A percentile compares a stretch with the other conserved stretches of the same genome.
phyloP scores from a whole-genome alignment of 2,329 filamentous ascomycete species.

The Remersonia thermophila region DNA sequence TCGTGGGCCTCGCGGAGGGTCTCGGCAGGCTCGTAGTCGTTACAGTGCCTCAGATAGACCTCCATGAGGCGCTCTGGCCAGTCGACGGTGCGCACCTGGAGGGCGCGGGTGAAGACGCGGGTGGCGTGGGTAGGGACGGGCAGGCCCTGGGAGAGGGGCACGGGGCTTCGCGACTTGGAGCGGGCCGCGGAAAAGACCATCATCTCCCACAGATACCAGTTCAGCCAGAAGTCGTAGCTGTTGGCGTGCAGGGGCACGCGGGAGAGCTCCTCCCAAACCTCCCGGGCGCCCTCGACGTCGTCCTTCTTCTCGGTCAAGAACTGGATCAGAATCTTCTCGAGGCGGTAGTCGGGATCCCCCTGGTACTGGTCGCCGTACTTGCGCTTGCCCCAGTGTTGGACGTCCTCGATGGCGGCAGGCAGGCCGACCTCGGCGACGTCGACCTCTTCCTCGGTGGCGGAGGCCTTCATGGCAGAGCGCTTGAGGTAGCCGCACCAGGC shows the following conservation, averaged over 20 bases:
- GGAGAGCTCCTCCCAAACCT: conserved; percentile 61
- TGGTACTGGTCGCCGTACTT: conserved; percentile 64
- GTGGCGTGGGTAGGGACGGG: conserved; percentile 64
- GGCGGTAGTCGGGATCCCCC: conserved; percentile 77
- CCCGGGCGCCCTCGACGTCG: conserved; percentile 62
- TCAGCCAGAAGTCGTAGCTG: conserved; percentile 87
- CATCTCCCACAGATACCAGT: conserved; percentile 89
- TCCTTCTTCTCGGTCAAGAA: conserved; percentile 78
- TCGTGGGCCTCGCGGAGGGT: conserved; percentile 64
- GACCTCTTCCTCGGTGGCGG: conserved; percentile 66
- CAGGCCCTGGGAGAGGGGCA: conserved; percentile 37
- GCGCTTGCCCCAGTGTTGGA: conserved; percentile 63
- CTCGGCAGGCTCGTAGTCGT: conserved; percentile 74
- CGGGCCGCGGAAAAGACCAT: conserved; percentile 39
- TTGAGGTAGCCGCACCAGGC: conserved; percentile 93
- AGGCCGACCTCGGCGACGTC: conserved; percentile 88
- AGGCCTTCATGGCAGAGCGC: conserved; percentile 64
- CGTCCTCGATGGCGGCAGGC: conserved; percentile 71
- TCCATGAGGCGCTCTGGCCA: conserved; percentile 67
- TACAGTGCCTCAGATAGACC: conserved; percentile 67
- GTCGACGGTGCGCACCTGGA: conserved; percentile 50
- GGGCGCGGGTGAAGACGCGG: conserved; percentile 60
- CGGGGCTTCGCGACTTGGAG: conserved; percentile 40
- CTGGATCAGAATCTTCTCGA: conserved; percentile 86
- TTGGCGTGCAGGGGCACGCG: conserved; percentile 53